Evolutionary conservation across 306 rosid species (phyloP).

Genomic region (Medicago arabica): DNA sequence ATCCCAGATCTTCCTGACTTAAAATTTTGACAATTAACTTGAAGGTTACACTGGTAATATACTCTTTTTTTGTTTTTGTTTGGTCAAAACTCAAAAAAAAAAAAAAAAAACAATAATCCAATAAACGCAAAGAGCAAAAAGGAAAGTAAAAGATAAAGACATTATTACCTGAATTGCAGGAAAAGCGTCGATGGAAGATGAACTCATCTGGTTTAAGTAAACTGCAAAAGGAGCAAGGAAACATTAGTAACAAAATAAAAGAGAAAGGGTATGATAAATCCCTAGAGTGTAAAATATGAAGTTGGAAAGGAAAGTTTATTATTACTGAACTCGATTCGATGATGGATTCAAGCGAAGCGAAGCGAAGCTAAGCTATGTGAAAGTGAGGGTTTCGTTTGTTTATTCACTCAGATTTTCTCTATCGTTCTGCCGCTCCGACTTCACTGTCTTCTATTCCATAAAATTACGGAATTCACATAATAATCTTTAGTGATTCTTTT

Average conservation of each 20-base stretch:
- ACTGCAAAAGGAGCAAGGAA: neutral
- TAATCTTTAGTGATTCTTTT: too few species aligned
- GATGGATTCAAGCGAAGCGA: neutral
- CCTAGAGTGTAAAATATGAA: conserved; percentile 28
- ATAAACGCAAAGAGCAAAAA: too few species aligned
- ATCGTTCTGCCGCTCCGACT: neutral
- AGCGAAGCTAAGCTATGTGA: neutral
- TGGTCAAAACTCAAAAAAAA: too few species aligned
- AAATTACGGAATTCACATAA: conserved; percentile 21
- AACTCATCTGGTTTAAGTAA: conserved; percentile 52
- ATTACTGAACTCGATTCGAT: too few species aligned
- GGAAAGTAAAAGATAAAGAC: too few species aligned
- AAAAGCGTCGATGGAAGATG: conserved; percentile 54
- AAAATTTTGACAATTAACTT: conserved; percentile 16
- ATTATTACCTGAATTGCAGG: conserved; percentile 60
- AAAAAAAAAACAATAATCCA: too few species aligned
- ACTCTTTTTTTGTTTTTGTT: too few species aligned
- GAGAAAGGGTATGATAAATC: neutral
- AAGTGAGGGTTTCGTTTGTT: conserved; percentile 32
- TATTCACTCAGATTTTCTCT: neutral
- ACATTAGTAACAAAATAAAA: neutral
- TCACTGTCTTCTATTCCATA: neutral
- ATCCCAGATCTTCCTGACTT: neutral
- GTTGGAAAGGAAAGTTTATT: neutral
- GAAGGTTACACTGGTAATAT: too few species aligned